Evolutionary conservation across 2,329 filamentous ascomycete genomes (phyloP).

Genomic region (Cladophialophora yegresii): DNA sequence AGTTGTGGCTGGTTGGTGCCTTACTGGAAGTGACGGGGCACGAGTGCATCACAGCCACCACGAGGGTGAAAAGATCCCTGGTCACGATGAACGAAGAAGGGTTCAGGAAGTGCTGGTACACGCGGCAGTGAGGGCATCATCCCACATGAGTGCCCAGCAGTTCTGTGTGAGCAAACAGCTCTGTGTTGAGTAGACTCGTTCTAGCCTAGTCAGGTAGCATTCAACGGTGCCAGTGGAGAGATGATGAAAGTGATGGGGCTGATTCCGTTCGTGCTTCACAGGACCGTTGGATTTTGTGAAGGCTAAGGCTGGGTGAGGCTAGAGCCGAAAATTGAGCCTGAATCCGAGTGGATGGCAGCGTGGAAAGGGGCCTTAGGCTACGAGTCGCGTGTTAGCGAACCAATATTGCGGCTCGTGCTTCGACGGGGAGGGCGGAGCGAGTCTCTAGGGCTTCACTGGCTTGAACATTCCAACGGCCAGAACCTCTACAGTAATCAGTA

Average conservation of each 20-base stretch:
- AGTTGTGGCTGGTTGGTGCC: background rate
- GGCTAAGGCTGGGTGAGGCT: slow-evolving; percentile 1
- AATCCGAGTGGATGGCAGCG: slow-evolving; percentile 2
- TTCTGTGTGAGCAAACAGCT: background rate
- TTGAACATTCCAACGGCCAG: background rate
- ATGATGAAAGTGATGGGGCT: slow-evolving; percentile 1
- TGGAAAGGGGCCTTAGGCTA: slow-evolving; percentile 7
- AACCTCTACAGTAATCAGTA: too few relatives aligned
- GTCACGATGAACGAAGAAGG: background rate
- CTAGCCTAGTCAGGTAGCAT: slow-evolving; percentile 7
- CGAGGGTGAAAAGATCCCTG: background rate
- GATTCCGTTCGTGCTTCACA: slow-evolving; percentile 9
- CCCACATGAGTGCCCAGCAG: background rate
- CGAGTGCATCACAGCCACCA: background rate
- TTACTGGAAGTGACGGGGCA: background rate
- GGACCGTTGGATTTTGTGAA: background rate
- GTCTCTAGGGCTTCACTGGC: background rate
- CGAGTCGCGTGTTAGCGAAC: slow-evolving; percentile 9
- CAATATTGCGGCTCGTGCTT: slow-evolving; percentile 3
- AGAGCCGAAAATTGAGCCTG: slow-evolving; percentile 8
- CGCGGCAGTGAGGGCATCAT: background rate
- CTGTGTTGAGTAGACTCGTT: background rate
- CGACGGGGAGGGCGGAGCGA: slow-evolving; percentile 1
- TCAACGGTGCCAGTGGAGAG: background rate
- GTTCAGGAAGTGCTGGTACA: background rate